phyloP scores from a whole-genome alignment of 2,329 filamentous ascomycete genomes.

The Fusarium sp. region DNA sequence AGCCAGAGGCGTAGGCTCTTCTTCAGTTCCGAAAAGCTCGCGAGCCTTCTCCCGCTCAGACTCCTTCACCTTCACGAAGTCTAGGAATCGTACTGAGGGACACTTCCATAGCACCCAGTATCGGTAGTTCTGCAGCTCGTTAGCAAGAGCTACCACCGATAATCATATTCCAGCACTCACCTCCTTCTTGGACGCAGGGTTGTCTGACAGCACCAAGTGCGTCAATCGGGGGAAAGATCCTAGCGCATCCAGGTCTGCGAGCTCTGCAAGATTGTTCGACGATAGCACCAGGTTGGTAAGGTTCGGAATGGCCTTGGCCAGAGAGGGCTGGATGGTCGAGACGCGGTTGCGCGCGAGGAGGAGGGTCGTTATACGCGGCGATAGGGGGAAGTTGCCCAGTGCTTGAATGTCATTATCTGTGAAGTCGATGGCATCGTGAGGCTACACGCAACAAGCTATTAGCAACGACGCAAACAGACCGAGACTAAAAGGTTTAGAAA shows the following conservation, averaged over 20 bases:
- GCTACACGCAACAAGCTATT: constrained; percentile 63
- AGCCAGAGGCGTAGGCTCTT: constrained; percentile 84
- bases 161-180: constrained; percentile 64
- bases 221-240: constrained; percentile 76
- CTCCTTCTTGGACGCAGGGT: constrained; percentile 93
- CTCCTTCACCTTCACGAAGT: constrained; percentile 92
- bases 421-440: constrained; percentile 96
- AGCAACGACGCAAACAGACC: constrained; percentile 9
- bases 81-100: constrained; percentile 87
- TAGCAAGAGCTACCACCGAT: constrained; percentile 5
- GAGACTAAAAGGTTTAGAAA: constrained; percentile 45
- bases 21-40: constrained; percentile 84
- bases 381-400: constrained; percentile 92
- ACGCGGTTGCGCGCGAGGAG: constrained; percentile 92
- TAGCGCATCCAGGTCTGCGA: constrained; percentile 89
- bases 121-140: constrained; percentile 79
- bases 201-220: constrained; percentile 85
- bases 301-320: constrained; percentile 83
- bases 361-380: constrained; percentile 86
- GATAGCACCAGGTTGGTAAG: constrained; percentile 85
- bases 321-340: constrained; percentile 79
- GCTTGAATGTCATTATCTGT: constrained; percentile 97
- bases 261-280: constrained; percentile 83
- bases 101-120: constrained; percentile 91
- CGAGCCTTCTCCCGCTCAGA: constrained; percentile 80